Conservation (phyloP, 2,329 filamentous ascomycete species). For the Chaetomiaceae sp. region DNA sequence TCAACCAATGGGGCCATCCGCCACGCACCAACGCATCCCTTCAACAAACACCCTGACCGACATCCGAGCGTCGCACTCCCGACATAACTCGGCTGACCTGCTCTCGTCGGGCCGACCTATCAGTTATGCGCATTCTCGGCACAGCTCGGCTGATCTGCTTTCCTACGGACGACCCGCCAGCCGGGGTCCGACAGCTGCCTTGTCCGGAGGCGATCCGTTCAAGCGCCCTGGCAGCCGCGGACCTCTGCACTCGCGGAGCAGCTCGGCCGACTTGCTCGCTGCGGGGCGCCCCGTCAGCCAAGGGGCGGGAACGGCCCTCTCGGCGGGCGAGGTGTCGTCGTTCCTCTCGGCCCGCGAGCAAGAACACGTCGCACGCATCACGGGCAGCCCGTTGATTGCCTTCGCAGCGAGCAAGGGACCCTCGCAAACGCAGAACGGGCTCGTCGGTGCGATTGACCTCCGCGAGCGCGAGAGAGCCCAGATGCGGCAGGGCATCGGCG, state of each 20-base stretch:
- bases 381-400: constrained; percentile 68
- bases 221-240: constrained; percentile 38
- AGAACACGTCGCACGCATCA: constrained; percentile 78
- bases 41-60: constrained; percentile 45
- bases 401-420: constrained; percentile 50
- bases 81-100: constrained; percentile 42
- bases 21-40: constrained; percentile 55
- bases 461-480: constrained; percentile 72
- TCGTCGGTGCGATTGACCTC: constrained; percentile 73
- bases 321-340: constrained; percentile 36
- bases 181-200: constrained; percentile 46
- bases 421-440: constrained; percentile 47
- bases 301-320: constrained; percentile 47
- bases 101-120: constrained; percentile 38
- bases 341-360: constrained; percentile 81
- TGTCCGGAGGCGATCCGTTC: constrained; percentile 38
- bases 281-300: constrained; percentile 49
- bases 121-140: constrained; percentile 35
- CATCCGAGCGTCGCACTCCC: constrained; percentile 34
- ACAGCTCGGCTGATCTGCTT: constrained; percentile 42
- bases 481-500: constrained; percentile 62
- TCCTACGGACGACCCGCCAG: constrained; percentile 46
- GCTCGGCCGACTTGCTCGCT: constrained; percentile 41
- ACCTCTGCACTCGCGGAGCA: constrained; percentile 39
- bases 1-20: constrained; percentile 44